Percentiles rank a stretch among this genome's conserved stretches.
Evolutionary conservation across 345 rosid species (phyloP).

Genomic region (Rhodamnia rubescens): DNA sequence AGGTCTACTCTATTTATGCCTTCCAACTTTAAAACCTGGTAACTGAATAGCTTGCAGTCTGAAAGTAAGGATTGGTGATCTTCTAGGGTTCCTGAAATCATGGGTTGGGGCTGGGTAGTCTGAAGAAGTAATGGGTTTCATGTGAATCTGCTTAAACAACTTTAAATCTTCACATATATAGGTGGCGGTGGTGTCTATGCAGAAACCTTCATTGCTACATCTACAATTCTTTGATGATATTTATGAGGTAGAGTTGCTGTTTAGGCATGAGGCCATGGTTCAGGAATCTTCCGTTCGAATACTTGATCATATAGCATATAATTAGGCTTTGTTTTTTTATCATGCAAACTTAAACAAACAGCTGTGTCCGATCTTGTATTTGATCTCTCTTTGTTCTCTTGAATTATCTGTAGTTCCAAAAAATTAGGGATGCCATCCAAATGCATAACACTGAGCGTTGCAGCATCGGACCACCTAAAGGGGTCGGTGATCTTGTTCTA

Average conservation of each 20-base stretch:
- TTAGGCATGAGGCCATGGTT: neutral
- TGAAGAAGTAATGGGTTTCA: neutral
- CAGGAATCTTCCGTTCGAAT: neutral
- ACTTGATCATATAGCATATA: neutral
- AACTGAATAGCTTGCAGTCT: neutral
- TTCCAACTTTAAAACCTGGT: neutral
- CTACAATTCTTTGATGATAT: neutral
- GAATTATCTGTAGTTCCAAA: slow-evolving; percentile 59
- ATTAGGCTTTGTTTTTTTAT: neutral
- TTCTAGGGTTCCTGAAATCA: neutral
- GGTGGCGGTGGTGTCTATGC: neutral
- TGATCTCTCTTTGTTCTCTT: neutral
- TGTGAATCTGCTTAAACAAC: neutral
- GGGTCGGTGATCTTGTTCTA: slow-evolving; percentile 45
- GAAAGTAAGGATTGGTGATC: neutral
- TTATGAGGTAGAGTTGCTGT: neutral
- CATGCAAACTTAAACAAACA: neutral
- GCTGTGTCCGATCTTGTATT: neutral
- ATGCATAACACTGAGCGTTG: slow-evolving; percentile 49
- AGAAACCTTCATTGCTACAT: neutral
- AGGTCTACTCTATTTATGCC: neutral
- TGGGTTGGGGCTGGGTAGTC: neutral
- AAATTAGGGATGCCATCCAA: slow-evolving; percentile 71
- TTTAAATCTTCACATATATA: neutral
- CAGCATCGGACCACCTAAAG: slow-evolving; percentile 48